Evolutionary conservation across 2,329 filamentous ascomycete genomes (phyloP).

Genomic region (Conoideocrella luteorostrata): DNA sequence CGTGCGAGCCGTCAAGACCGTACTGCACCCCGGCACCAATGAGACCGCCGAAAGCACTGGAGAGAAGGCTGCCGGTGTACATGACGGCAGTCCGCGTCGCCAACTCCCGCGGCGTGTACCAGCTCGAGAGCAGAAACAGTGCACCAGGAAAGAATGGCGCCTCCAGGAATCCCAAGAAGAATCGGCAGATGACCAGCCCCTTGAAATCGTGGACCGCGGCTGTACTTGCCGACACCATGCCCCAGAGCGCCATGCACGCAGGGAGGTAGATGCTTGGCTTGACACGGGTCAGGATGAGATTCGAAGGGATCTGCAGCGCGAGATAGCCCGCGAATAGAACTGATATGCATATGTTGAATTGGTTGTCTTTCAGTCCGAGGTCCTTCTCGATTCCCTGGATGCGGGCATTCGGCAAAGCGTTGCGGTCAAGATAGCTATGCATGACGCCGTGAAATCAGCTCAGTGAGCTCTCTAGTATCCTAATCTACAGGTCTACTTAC

Average conservation of each 20-base stretch:
- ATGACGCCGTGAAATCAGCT: no score
- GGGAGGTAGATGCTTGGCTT: slow-evolving; percentile 38
- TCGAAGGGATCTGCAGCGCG: slow-evolving; percentile 28
- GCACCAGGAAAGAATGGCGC: slow-evolving; percentile 31
- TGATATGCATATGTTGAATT: slow-evolving; percentile 20
- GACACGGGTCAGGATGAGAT: slow-evolving; percentile 32
- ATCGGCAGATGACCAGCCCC: slow-evolving; percentile 35
- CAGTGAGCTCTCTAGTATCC: no score
- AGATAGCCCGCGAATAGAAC: slow-evolving; percentile 31
- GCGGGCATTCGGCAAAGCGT: slow-evolving; percentile 8
- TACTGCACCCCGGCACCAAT: slow-evolving; percentile 36
- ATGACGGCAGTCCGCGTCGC: slow-evolving; percentile 37
- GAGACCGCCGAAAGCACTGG: slow-evolving; percentile 34
- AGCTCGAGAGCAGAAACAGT: slow-evolving; percentile 40
- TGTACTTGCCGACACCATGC: slow-evolving; percentile 34
- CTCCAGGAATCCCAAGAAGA: slow-evolving; percentile 34
- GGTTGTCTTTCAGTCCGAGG: not conserved
- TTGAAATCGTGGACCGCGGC: slow-evolving; percentile 34
- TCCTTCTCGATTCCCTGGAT: slow-evolving; percentile 8
- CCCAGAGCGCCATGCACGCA: slow-evolving; percentile 30
- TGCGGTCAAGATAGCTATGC: slow-evolving; percentile 9
- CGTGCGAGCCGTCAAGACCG: slow-evolving; percentile 20
- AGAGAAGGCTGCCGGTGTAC: slow-evolving; percentile 33
- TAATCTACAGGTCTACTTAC: not conserved
- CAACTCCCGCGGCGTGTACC: slow-evolving; percentile 46